Evolutionary conservation across 2,329 filamentous ascomycete genomes (phyloP), one percentile per base, ranked within the genome.

Genomic region (Colletotrichum lini): DNA sequence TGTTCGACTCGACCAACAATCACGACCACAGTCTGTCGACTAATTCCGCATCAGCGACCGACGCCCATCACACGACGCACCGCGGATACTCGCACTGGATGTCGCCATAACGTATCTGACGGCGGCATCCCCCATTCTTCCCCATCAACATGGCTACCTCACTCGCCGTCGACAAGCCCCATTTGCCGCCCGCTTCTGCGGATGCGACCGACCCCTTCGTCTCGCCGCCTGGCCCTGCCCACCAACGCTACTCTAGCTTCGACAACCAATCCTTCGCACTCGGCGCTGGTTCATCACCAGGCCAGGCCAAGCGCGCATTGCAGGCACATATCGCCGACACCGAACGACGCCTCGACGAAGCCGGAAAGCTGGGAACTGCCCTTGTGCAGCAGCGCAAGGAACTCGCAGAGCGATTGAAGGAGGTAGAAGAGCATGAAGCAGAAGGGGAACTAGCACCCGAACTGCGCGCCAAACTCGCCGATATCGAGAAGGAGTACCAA

Each of bases 401-500:
- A 73, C 87, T 99, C 70, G 89, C 91, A 53, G 93, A 97, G 54
- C 92, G 93, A 75, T 83, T 99, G 69, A 91, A 92, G 76, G 95
- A 98, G 78, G 92, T 99, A 3, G 94, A 97, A 76, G 90, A 92
- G 78, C 86, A 94, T 71, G 88, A 94, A 77, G 86, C 89, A 54
- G 93, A 96, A 75, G 90, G 90, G 30, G 93, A 98, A 73, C 90
- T 98, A 62, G 92, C 92, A 0, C 91, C 93, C 4, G 95, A 98
- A 75, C 84, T 99, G 77, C 93, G 93, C 71, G 89, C 92, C 77
- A 95, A 93, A 82, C 88, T 99, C 64, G 87, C 90, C 16, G 95
- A 97, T 73, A 91, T 99, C 71, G 96, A 99, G 81, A 94, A 91
- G 80, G 96, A 99, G 78, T 98, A 97, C 84, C 96, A 97, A 80